phyloP scores from a whole-genome alignment of 2,329 filamentous ascomycete genomes.

The Botrytis aclada region DNA sequence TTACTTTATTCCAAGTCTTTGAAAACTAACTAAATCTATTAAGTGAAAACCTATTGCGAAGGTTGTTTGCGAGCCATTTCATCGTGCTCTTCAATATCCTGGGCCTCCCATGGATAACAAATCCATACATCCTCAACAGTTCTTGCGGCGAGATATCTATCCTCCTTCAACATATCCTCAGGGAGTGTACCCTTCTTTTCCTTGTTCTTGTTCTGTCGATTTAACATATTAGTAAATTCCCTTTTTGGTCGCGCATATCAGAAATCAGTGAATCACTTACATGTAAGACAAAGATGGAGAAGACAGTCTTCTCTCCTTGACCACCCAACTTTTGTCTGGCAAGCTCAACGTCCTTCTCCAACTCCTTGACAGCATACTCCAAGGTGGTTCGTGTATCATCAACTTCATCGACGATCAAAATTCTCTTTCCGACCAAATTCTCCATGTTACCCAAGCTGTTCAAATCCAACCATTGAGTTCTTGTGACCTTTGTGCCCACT shows the following conservation, averaged over 20 bases:
- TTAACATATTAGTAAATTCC: background rate
- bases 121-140: constrained; percentile 97
- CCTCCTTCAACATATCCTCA: constrained; percentile 67
- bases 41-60: constrained; percentile 19
- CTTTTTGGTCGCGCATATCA: background rate
- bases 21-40: background rate
- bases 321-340: constrained; percentile 71
- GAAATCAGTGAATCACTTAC: constrained; percentile 43
- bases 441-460: constrained; percentile 77
- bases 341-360: constrained; percentile 88
- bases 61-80: constrained; percentile 49
- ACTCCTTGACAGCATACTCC: constrained; percentile 88
- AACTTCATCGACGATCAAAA: constrained; percentile 92
- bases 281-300: constrained; percentile 94
- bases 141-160: constrained; percentile 77
- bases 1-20: background rate
- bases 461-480: constrained; percentile 97
- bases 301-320: constrained; percentile 76
- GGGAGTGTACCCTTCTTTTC: constrained; percentile 86
- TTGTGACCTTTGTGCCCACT: constrained; percentile 89
- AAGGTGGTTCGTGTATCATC: constrained; percentile 93
- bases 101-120: constrained; percentile 98
- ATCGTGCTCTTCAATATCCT: constrained; percentile 91
- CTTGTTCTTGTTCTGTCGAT: constrained; percentile 87
- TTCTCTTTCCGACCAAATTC: constrained; percentile 85